Conservation (phyloP, 768 basidiomycete genomes). For the Rhizopogon salebrosus region DNA sequence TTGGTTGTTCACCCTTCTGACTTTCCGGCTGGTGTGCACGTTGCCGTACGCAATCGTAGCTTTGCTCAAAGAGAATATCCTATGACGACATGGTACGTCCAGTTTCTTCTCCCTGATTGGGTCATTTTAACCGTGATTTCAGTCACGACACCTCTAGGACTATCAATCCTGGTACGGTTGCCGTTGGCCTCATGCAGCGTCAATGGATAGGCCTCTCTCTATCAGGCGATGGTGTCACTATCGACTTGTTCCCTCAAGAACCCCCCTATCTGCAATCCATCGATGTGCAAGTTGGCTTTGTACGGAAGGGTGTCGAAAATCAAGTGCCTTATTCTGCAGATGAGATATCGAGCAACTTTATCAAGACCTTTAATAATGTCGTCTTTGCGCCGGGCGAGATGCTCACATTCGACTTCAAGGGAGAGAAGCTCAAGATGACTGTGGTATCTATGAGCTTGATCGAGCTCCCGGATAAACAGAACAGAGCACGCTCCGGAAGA, state of each 20-base stretch:
- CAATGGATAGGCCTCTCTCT: conserved; percentile 88
- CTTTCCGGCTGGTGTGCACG: conserved; percentile 68
- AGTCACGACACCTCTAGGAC: conserved; percentile 80
- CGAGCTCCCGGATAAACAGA: conserved; percentile 61
- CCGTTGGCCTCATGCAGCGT: conserved; percentile 73
- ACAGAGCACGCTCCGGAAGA: conserved; percentile 33
- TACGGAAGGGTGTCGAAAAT: conserved; percentile 47
- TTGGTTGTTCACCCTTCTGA: conserved; percentile 76
- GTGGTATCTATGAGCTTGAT: conserved; percentile 57
- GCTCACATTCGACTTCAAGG: conserved; percentile 84
- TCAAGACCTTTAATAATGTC: conserved; percentile 68
- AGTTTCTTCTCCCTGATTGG: not conserved
- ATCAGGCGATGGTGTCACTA: conserved; percentile 67
- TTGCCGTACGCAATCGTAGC: conserved; percentile 40
- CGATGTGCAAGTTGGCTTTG: conserved; percentile 75
- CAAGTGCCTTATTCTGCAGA: conserved; percentile 80
- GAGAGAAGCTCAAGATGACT: conserved; percentile 69
- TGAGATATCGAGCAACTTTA: conserved; percentile 72
- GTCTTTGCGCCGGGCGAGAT: conserved; percentile 66
- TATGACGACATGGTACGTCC: conserved; percentile 64
- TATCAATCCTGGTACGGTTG: conserved; percentile 64
- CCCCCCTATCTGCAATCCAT: conserved; percentile 70
- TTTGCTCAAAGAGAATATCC: conserved; percentile 35
- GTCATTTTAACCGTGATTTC: conserved; percentile 21
- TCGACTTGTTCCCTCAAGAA: conserved; percentile 56